Conservation (phyloP, 768 basidiomycete genomes). For the Pisolithus sp. region DNA sequence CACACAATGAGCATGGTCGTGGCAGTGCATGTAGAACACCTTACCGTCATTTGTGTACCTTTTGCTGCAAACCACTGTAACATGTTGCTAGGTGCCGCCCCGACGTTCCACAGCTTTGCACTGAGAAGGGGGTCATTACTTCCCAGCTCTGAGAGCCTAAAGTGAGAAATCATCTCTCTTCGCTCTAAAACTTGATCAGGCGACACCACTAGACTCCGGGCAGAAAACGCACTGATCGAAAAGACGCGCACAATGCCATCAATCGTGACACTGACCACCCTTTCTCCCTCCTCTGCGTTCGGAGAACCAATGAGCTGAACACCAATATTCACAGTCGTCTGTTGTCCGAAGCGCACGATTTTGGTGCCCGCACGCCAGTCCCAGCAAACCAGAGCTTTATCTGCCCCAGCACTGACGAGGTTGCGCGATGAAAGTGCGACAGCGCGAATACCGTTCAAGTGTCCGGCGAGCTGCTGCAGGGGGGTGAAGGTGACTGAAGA, state of each 20-base stretch:
- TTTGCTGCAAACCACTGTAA: constrained; percentile 93
- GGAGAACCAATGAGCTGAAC: constrained; percentile 70
- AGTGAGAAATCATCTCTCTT: constrained; percentile 89
- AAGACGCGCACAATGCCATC: constrained; percentile 89
- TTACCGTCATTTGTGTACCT: constrained; percentile 83
- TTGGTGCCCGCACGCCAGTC: constrained; percentile 87
- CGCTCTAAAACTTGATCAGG: constrained; percentile 32
- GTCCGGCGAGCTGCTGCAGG: constrained; percentile 77
- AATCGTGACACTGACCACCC: constrained; percentile 86
- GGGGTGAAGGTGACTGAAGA: constrained; percentile 81
- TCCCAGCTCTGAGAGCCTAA: constrained; percentile 77
- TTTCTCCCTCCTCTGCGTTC: constrained; percentile 55
- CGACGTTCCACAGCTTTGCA: constrained; percentile 69
- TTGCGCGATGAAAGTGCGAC: constrained; percentile 82
- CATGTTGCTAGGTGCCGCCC: constrained; percentile 80
- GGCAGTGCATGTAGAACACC: constrained; percentile 14
- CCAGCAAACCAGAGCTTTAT: constrained; percentile 78
- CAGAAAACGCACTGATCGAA: constrained; percentile 65
- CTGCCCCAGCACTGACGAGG: constrained; percentile 75
- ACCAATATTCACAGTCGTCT: constrained; percentile 87
- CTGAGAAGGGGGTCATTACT: constrained; percentile 59
- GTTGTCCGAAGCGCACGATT: constrained; percentile 86
- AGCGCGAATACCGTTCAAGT: constrained; percentile 85
- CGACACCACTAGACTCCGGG: not conserved
- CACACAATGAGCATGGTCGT: not conserved